Evolutionary conservation across 805 yeast genomes (phyloP).

Genomic region (Pichia occidentalis): DNA sequence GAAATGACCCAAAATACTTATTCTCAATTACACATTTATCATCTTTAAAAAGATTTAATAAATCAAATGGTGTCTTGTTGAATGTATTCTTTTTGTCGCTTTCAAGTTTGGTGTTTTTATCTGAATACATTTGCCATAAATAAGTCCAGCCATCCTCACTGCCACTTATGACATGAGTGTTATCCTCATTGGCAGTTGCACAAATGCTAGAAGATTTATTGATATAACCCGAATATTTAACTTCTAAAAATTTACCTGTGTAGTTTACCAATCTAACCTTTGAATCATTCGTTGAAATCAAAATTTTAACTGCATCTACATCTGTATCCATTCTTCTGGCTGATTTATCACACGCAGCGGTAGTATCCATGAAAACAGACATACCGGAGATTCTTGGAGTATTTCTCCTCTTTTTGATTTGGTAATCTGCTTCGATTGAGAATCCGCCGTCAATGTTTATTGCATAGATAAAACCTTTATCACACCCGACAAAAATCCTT

Average conservation of each 20-base stretch:
- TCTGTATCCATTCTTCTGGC: conserved; percentile 11
- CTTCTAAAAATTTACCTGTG: conserved; percentile 46
- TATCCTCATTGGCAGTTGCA: conserved; percentile 57
- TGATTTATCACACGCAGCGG: conserved; percentile 12
- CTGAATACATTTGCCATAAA: conserved; percentile 48
- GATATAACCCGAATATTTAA: conserved; percentile 65
- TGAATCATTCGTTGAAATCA: conserved; percentile 80
- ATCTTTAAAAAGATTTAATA: conserved; percentile 23
- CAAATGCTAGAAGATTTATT: conserved; percentile 66
- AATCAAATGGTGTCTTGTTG: conserved; percentile 10
- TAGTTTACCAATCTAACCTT: conserved; percentile 61
- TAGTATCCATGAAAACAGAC: conserved; percentile 34
- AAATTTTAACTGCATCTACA: conserved; percentile 25
- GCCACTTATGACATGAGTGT: conserved; percentile 58
- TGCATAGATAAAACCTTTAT: conserved; percentile 59
- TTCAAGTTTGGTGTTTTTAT: conserved; percentile 17
- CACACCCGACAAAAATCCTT: conserved; percentile 65
- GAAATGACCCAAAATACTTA: conserved; percentile 60
- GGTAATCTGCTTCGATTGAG: conserved; percentile 38
- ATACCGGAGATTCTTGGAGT: conserved; percentile 75
- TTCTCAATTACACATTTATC: conserved; percentile 41
- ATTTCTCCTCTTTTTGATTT: conserved; percentile 36
- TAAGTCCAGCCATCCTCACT: conserved; percentile 87
- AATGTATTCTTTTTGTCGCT: conserved; percentile 14
- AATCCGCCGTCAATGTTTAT: conserved; percentile 52